Percentiles rank a stretch among this genome's conserved stretches.
Evolutionary conservation across 1,139 yeast species (phyloP).

Genomic region (Pichia terricola): DNA sequence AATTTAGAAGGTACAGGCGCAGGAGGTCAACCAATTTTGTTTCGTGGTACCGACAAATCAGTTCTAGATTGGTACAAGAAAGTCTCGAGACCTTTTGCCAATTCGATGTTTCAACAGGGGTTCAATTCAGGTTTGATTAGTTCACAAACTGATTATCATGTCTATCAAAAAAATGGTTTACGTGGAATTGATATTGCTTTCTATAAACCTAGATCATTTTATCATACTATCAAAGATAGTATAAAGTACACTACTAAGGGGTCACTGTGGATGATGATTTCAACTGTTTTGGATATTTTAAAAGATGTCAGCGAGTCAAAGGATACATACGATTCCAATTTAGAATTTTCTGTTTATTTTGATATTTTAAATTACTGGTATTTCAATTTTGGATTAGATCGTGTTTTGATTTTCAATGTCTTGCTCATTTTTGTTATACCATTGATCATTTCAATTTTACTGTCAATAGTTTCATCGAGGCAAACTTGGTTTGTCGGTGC

Average conservation of each 20-base stretch:
- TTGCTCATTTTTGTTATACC: slow-evolving; percentile 48
- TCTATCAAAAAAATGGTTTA: slow-evolving; percentile 56
- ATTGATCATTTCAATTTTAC: slow-evolving; percentile 37
- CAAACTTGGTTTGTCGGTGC: slow-evolving; percentile 41
- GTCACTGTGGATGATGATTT: slow-evolving; percentile 77
- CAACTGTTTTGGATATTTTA: slow-evolving; percentile 54
- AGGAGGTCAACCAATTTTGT: slow-evolving; percentile 71
- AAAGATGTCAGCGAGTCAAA: slow-evolving; percentile 31
- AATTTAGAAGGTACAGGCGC: slow-evolving; percentile 96
- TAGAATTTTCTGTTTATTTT: slow-evolving; percentile 33
- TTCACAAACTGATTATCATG: slow-evolving; percentile 80
- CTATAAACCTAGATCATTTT: slow-evolving; percentile 67
- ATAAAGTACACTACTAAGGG: slow-evolving; percentile 53
- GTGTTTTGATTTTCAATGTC: slow-evolving; percentile 39
- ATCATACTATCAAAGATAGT: slow-evolving; percentile 71
- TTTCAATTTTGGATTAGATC: slow-evolving; percentile 41
- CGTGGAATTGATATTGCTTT: slow-evolving; percentile 80
- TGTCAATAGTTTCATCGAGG: slow-evolving; percentile 36
- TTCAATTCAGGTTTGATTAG: slow-evolving; percentile 62
- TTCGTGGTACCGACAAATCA: slow-evolving; percentile 75
- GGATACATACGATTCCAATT: slow-evolving; percentile 31
- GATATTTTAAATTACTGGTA: slow-evolving; percentile 51
- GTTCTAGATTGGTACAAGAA: slow-evolving; percentile 46
- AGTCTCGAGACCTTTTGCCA: slow-evolving; percentile 58
- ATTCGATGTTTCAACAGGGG: slow-evolving; percentile 74